A percentile compares a stretch with the other conserved stretches of the same genome.
phyloP scores from a whole-genome alignment of 2,329 filamentous ascomycete genomes.

The Fusarium musae region DNA sequence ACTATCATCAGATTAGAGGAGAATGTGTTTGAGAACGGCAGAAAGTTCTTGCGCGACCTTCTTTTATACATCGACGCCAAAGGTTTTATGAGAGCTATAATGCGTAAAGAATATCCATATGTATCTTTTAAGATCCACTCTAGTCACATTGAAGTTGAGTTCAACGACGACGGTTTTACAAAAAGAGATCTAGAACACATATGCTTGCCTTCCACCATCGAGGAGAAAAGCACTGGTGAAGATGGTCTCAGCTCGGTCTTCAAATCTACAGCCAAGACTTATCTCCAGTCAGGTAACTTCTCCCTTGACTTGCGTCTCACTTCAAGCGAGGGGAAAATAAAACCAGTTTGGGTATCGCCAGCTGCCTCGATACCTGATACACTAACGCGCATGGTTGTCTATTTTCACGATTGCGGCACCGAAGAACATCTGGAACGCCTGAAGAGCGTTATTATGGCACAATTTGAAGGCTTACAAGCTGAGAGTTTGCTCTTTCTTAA shows the following conservation, averaged over 20 bases:
- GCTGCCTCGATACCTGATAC: rapidly evolving
- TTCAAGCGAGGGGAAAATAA: rapidly evolving
- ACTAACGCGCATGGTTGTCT: neutral
- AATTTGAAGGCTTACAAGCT: rapidly evolving
- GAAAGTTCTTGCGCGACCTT: neutral
- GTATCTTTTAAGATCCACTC: neutral
- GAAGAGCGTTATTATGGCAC: rapidly evolving
- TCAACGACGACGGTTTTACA: neutral
- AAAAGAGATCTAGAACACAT: neutral
- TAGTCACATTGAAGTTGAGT: neutral
- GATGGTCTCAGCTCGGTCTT: neutral
- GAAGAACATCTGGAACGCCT: neutral
- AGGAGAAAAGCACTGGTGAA: rapidly evolving
- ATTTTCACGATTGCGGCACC: neutral
- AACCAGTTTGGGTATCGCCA: neutral
- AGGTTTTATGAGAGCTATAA: rapidly evolving
- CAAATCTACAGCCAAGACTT: neutral
- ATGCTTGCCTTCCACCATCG: rapidly evolving
- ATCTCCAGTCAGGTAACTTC: neutral
- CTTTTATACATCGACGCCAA: rapidly evolving
- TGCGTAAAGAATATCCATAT: rapidly evolving
- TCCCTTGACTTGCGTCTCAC: neutral
- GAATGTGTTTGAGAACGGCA: neutral
- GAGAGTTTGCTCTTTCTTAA: neutral
- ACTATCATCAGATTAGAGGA: neutral